A percentile compares a stretch with the other conserved stretches of the same genome.
These are phyloP conservation scores for Apiospora malaysiana DNA, from an alignment of 2,329 filamentous ascomycete species.

Conservation along the genomic window DNA sequence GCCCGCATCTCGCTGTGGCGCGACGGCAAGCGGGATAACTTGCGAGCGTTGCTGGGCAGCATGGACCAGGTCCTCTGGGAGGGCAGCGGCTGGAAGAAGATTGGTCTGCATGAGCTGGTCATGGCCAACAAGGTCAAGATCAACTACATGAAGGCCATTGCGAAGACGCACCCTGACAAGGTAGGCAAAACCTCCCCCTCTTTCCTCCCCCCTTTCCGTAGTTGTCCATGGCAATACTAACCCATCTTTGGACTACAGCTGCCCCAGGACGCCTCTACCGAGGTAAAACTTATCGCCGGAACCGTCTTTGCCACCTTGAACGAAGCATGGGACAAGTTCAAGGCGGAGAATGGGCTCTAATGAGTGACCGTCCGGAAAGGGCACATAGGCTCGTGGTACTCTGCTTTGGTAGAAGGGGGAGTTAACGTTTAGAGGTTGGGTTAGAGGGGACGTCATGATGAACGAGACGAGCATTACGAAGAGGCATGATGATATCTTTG, in stretches of 20 bases:
- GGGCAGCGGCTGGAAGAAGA: slow-evolving; percentile 93
- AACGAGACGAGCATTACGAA: slow-evolving; percentile 10
- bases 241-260: slow-evolving; percentile 50
- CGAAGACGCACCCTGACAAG: slow-evolving; percentile 98
- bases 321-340: slow-evolving; percentile 77
- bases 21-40: slow-evolving; percentile 89
- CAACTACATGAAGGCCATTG: slow-evolving; percentile 98
- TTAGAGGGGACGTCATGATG: background rate
- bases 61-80: slow-evolving; percentile 91
- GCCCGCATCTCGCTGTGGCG: slow-evolving; percentile 81
- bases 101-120: slow-evolving; percentile 91
- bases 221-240: slow-evolving; percentile 27
- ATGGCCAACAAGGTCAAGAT: slow-evolving; percentile 96
- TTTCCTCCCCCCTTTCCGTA: background rate
- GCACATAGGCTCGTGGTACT: background rate
- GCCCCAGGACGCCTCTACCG: slow-evolving; percentile 67
- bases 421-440: background rate
- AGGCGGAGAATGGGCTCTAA: slow-evolving; percentile 69
- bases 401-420: background rate
- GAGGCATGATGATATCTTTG: slow-evolving; percentile 8
- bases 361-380: background rate
- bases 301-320: slow-evolving; percentile 72
- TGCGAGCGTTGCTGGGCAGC: slow-evolving; percentile 85
- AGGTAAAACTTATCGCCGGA: slow-evolving; percentile 69
- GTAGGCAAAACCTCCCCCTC: slow-evolving; percentile 57